Base-by-base conservation (phyloP, 2,329 filamentous ascomycete genomes). In the Sarocladiaceae sp. region DNA sequence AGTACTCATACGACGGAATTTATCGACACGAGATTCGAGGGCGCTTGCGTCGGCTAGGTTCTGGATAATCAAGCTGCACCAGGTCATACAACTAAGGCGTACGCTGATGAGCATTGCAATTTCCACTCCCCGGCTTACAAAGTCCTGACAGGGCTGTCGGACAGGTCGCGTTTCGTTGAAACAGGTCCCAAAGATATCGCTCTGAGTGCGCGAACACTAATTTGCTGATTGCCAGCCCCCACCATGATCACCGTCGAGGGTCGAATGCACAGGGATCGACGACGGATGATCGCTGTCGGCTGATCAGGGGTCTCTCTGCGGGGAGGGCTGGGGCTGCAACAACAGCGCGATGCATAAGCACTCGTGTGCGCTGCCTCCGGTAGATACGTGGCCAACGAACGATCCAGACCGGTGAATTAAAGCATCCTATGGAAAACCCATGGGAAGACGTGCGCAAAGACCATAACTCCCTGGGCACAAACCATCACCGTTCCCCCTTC, bases 241-340 rank as follows among this genome's bases (percentile, higher is more conserved):
- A 44, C 40, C 40, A 44, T 44, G 28, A 48, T 48, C 44, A 33
- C 12, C 28, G 22, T 15, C 26, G 44, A 48, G 5, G 28, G 20
- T 12, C 26, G 4, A 13, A 48, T 48, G 25, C 44, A 33, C n/a
- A 31, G 28, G 26, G 44, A 48, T 48, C 44, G 44, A 33, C 44
- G 26, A 13, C 44, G 44, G 44, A 48, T 33, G 44, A 48, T 48
- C 44, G 44, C 44, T 48, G 44, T n/a, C 29, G 25, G 22, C 29
- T 46, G 22, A 46, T 25, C 40, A 33, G 44, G 44, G 44, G 44
- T 31, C 22, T n/a, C 7, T 28, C n/a, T 48, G 44, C 33, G 44
- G 10, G 44, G 44, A 28, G 44, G 28, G 17, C 7, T 31, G 13
- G 8, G 33, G 44, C 26, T 20, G 26, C 44, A 20, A 6, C 13